Evolutionary conservation across 164 flowering plant genomes (phyloP).

Genomic region (Taxillus chinensis): DNA sequence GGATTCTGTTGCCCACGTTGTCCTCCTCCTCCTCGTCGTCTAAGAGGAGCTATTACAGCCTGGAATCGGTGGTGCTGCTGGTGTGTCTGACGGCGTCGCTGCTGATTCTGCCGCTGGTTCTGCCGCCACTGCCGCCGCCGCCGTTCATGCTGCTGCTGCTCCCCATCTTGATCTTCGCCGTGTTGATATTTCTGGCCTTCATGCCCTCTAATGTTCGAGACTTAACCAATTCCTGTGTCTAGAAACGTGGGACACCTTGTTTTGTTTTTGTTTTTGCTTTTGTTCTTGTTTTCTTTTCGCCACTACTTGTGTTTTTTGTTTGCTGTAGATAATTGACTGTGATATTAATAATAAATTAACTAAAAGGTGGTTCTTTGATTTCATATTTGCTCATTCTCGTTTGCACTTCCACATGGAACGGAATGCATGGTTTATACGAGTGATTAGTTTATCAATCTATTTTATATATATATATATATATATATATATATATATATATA

Average conservation of each 20-base stretch:
- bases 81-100: conserved; percentile 54
- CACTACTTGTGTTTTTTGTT: background rate
- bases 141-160: conserved; percentile 74
- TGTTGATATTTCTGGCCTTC: conserved; percentile 67
- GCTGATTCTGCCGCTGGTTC: conserved; percentile 63
- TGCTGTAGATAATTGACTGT: conserved; percentile 1
- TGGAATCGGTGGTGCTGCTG: conserved; percentile 53
- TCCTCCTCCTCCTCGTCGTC: too few species aligned
- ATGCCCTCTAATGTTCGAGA: conserved; percentile 53
- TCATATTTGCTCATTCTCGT: too few species aligned
- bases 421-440: too few species aligned
- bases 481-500: too few species aligned
- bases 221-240: conserved; percentile 34
- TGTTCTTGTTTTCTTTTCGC: background rate
- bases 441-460: too few species aligned
- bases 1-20: too few species aligned
- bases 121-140: conserved; percentile 93
- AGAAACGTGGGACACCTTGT: conserved; percentile 5
- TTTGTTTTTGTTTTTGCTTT: too few species aligned
- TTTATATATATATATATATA: too few species aligned
- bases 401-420: too few species aligned
- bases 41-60: conserved; percentile 42
- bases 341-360: too few species aligned
- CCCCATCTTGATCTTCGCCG: conserved; percentile 53
- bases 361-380: too few species aligned